Evolutionary conservation across 2,329 filamentous ascomycete genomes (phyloP).

Genomic region (Trichoderma sp.): DNA sequence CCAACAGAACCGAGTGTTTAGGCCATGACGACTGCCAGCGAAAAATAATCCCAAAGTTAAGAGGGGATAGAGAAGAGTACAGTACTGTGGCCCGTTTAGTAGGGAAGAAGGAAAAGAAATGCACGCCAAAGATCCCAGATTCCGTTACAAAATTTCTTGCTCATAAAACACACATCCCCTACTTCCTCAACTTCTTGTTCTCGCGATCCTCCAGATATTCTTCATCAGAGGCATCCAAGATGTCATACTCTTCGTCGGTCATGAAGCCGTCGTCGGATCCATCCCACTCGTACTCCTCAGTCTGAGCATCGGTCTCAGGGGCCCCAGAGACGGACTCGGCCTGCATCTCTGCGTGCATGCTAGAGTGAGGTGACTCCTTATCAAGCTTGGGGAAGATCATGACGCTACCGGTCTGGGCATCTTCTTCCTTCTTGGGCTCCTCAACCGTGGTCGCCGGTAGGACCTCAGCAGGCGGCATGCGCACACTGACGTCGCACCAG

Average conservation of each 20-base stretch:
- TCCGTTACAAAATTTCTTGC: slow-evolving; percentile 10
- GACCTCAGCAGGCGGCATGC: slow-evolving; percentile 32
- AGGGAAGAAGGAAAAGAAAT: background rate
- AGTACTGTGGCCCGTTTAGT: slow-evolving; percentile 10
- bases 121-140: slow-evolving; percentile 14
- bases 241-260: slow-evolving; percentile 98
- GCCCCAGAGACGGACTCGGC: slow-evolving; percentile 28
- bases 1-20: background rate
- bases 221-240: slow-evolving; percentile 90
- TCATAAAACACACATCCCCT: slow-evolving; percentile 19
- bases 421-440: slow-evolving; percentile 34
- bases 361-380: slow-evolving; percentile 83
- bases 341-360: slow-evolving; percentile 66
- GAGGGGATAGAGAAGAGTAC: slow-evolving; percentile 3
- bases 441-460: slow-evolving; percentile 27
- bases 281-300: slow-evolving; percentile 60
- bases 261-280: slow-evolving; percentile 73
- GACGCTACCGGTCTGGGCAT: slow-evolving; percentile 49
- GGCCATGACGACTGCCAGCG: background rate
- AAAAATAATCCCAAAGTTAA: background rate
- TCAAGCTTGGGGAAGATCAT: slow-evolving; percentile 98
- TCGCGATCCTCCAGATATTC: slow-evolving; percentile 64
- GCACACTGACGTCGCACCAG: slow-evolving; percentile 88
- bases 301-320: slow-evolving; percentile 26
- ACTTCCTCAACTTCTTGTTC: slow-evolving; percentile 40